These are phyloP conservation scores for Pleurotus tuoliensis DNA, from an alignment of 768 basidiomycete species.

Conservation along the genomic window DNA sequence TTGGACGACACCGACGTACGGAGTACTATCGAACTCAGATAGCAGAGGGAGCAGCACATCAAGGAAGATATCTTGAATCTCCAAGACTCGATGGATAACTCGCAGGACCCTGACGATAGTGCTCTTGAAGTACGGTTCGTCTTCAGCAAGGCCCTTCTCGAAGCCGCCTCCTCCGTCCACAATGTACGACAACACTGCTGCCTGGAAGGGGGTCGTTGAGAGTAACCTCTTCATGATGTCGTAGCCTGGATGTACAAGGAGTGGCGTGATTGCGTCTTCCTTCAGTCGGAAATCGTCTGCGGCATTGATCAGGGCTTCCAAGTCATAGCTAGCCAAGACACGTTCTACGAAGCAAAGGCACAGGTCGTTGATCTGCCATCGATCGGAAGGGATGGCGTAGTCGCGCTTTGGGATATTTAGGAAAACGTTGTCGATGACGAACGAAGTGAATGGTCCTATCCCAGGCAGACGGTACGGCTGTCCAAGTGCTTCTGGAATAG, in stretches of 20 bases:
- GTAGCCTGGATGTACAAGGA: conserved; percentile 80
- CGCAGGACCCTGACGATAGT: conserved; percentile 80
- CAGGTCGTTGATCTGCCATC: conserved; percentile 84
- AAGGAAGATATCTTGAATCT: conserved; percentile 85
- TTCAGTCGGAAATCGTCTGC: conserved; percentile 51
- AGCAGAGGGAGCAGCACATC: conserved; percentile 83
- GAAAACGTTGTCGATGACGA: conserved; percentile 89
- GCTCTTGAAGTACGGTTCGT: conserved; percentile 66
- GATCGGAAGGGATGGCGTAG: conserved; percentile 68
- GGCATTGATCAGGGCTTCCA: conserved; percentile 63
- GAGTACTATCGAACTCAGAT: conserved; percentile 55
- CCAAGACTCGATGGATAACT: conserved; percentile 76
- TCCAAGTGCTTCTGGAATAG: conserved; percentile 77
- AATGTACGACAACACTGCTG: conserved; percentile 71
- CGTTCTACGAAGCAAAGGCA: conserved; percentile 85
- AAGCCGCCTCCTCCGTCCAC: conserved; percentile 78
- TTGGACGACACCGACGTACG: conserved; percentile 51
- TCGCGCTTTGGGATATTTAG: conserved; percentile 71
- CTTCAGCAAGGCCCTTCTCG: conserved; percentile 63
- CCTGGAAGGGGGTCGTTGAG: conserved; percentile 67
- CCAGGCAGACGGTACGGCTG: conserved; percentile 79
- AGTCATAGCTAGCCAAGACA: conserved; percentile 74
- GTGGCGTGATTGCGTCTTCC: conserved; percentile 48
- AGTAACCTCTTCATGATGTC: conserved; percentile 80
- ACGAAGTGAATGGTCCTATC: conserved; percentile 77